Percentiles rank a stretch among this genome's conserved stretches.
phyloP scores from a whole-genome alignment of 2,329 filamentous ascomycete species.

The Epichloe aotearoae region DNA sequence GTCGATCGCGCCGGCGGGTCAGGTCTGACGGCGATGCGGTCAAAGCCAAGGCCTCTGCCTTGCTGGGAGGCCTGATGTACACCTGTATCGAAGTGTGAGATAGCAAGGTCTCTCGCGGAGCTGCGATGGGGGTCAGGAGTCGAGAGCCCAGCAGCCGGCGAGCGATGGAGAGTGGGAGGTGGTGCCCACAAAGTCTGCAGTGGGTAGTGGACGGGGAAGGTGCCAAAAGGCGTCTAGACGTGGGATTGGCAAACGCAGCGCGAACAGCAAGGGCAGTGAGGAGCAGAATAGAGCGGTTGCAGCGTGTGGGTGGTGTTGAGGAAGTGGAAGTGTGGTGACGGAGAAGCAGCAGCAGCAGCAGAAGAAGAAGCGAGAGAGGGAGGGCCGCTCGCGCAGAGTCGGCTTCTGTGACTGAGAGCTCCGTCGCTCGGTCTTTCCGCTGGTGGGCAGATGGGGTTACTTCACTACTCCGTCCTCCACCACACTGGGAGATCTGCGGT shows the following conservation, averaged over 20 bases:
- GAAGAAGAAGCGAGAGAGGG: constrained; percentile 1
- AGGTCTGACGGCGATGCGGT: not conserved
- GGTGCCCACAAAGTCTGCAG: constrained; percentile 3
- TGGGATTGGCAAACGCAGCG: constrained; percentile 2
- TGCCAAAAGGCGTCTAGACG: not conserved
- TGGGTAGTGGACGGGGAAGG: not conserved
- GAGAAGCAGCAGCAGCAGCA: not conserved
- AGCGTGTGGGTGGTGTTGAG: not conserved
- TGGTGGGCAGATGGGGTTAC: not conserved
- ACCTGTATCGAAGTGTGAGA: not conserved
- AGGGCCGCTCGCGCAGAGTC: constrained; percentile 5
- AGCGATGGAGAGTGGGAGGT: not conserved
- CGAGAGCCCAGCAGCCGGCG: not conserved
- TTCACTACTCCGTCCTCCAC: not conserved
- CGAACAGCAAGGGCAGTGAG: not conserved
- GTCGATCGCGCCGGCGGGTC: constrained; percentile 5
- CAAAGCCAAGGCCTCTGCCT: not conserved
- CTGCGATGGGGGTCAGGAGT: not conserved
- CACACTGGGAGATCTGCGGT: not conserved
- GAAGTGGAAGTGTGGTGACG: constrained; percentile 3
- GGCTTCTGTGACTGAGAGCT: constrained; percentile 6
- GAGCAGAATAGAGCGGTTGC: not conserved
- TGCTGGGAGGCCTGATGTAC: not conserved
- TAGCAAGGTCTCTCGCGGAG: not conserved
- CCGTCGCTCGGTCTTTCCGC: constrained; percentile 5